phyloP scores from a whole-genome alignment of 1,139 yeast species.

The Geotrichum australiense region DNA sequence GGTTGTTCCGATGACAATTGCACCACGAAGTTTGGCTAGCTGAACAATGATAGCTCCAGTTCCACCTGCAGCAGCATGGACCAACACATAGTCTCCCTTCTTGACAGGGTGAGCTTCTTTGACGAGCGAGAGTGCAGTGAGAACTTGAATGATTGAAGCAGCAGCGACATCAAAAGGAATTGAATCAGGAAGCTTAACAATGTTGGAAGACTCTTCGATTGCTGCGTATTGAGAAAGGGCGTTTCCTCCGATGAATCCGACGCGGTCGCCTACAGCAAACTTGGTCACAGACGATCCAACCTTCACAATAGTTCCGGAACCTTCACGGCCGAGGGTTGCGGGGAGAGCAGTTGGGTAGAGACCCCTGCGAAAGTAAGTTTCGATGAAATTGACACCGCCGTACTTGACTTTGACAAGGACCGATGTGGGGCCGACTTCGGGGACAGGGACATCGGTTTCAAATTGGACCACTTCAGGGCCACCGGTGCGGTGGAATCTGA shows the following conservation, averaged over 20 bases:
- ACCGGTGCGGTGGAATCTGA: constrained; percentile 49
- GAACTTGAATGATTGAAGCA: constrained; percentile 59
- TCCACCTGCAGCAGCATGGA: constrained; percentile 96
- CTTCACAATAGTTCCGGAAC: constrained; percentile 65
- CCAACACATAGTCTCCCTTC: constrained; percentile 60
- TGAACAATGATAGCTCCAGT: constrained; percentile 70
- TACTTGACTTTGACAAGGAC: constrained; percentile 63
- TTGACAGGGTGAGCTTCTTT: constrained; percentile 60
- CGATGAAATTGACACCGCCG: constrained; percentile 78
- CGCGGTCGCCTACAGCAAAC: constrained; percentile 63
- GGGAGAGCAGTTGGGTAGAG: constrained; percentile 59
- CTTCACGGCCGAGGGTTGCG: constrained; percentile 72
- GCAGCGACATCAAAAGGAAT: constrained; percentile 49
- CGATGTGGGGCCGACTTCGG: constrained; percentile 48
- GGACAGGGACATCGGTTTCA: constrained; percentile 46
- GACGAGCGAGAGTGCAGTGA: constrained; percentile 69
- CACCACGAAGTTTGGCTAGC: constrained; percentile 55
- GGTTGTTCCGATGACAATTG: constrained; percentile 76
- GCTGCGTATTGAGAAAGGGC: constrained; percentile 73
- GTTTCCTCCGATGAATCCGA: constrained; percentile 45
- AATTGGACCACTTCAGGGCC: constrained; percentile 51
- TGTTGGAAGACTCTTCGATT: constrained; percentile 26
- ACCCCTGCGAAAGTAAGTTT: constrained; percentile 74
- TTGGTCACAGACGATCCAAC: constrained; percentile 54
- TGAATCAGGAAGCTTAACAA: constrained; percentile 46